A percentile compares a stretch with the other conserved stretches of the same genome.
phyloP scores from a whole-genome alignment of 306 rosid species.

The Quercus ilex region DNA sequence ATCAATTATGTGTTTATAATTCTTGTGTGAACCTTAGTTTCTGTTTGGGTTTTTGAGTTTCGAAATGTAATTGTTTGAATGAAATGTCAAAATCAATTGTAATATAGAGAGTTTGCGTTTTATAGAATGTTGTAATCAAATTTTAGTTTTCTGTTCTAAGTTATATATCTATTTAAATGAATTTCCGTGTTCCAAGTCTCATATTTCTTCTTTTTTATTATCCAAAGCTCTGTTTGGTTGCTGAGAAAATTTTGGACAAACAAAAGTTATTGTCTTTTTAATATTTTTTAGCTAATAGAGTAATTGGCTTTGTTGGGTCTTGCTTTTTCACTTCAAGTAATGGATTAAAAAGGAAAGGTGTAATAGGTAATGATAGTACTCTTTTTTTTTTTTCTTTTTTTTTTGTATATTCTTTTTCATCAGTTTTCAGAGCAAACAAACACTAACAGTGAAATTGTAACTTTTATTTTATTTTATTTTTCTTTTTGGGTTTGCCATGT shows the following conservation, averaged over 20 bases:
- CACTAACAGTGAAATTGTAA: background rate
- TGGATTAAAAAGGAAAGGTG: background rate
- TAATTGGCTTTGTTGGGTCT: background rate
- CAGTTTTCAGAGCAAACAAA: background rate
- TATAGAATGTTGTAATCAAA: conserved; percentile 7
- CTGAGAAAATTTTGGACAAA: conserved; percentile 3
- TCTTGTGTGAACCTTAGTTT: background rate
- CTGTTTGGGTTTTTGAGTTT: background rate
- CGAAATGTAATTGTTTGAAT: background rate
- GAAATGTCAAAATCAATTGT: background rate
- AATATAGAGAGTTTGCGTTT: conserved; percentile 7
- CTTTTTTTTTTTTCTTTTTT: background rate
- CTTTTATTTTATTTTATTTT: no score
- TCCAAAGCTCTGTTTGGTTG: conserved; percentile 3
- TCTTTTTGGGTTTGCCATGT: background rate
- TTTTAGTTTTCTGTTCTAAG: background rate
- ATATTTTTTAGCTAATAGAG: background rate
- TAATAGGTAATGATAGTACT: no score
- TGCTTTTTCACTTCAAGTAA: background rate
- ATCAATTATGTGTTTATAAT: conserved; percentile 12
- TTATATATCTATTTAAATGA: background rate
- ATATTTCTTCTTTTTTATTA: background rate
- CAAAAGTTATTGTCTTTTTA: background rate
- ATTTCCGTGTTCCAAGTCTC: background rate
- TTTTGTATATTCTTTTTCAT: background rate